Conservation (phyloP, 2,329 filamentous ascomycete species). For the Cytospora piceicola region DNA sequence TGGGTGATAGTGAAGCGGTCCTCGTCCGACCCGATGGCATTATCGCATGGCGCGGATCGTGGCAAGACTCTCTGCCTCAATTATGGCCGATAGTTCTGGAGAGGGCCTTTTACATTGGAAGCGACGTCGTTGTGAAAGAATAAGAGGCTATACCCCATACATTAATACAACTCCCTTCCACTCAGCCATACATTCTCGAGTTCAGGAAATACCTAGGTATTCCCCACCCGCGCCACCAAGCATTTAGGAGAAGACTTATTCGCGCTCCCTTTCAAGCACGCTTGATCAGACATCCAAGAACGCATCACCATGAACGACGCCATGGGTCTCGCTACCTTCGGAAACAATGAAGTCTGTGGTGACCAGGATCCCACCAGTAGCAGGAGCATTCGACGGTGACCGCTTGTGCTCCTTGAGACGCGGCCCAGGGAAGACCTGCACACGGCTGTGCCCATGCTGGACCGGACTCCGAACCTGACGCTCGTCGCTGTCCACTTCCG, state of each 20-base stretch:
- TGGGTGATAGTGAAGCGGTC: conserved; percentile 11
- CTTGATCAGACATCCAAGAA: neutral
- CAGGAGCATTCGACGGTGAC: neutral
- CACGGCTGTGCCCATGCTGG: neutral
- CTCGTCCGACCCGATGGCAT: conserved; percentile 22
- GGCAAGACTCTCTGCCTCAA: conserved; percentile 2
- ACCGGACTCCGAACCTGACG: neutral
- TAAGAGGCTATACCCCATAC: neutral
- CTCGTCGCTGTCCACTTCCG: neutral
- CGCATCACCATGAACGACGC: neutral
- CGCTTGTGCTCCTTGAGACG: neutral
- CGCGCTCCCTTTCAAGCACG: neutral
- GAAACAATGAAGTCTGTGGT: neutral
- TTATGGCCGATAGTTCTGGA: conserved; percentile 9
- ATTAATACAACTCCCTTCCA: neutral
- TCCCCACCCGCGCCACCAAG: neutral
- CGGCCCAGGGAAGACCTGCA: neutral
- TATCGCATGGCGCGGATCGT: conserved; percentile 20
- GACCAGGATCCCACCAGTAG: neutral
- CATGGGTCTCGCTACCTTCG: neutral
- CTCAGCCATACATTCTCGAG: neutral
- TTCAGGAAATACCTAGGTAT: neutral
- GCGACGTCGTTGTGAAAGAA: neutral
- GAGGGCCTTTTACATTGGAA: conserved; percentile 5
- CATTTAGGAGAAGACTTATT: neutral